Conservation (phyloP, 1,284 basidiomycete genomes). For the Cryptococcus hybrid region DNA sequence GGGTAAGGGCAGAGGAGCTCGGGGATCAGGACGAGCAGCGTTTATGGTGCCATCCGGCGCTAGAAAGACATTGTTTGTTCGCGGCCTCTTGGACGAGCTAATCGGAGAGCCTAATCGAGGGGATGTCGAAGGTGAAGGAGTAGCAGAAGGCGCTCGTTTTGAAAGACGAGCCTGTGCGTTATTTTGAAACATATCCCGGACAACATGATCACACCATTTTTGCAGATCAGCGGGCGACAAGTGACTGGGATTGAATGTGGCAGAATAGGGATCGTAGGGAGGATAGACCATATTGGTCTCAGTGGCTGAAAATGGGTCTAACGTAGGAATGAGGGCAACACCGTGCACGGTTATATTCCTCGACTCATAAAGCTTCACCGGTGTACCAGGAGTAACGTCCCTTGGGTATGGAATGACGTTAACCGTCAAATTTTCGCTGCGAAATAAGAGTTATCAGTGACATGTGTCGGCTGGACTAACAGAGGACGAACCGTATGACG, state of each 20-base stretch:
- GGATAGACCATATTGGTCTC: not conserved
- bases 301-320: not conserved
- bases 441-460: not conserved
- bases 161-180: slow-evolving; percentile 8
- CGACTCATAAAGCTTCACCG: slow-evolving; percentile 22
- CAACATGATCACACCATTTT: slow-evolving; percentile 24
- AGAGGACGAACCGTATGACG: slow-evolving; percentile 11
- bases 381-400: slow-evolving; percentile 3
- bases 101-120: not conserved
- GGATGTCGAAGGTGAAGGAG: not conserved
- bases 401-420: slow-evolving; percentile 12
- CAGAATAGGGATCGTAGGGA: slow-evolving; percentile 4
- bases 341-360: slow-evolving; percentile 30
- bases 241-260: slow-evolving; percentile 8
- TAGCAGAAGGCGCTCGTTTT: slow-evolving; percentile 3
- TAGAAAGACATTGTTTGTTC: not conserved
- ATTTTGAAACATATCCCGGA: slow-evolving; percentile 28
- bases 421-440: slow-evolving; percentile 14
- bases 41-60: slow-evolving; percentile 3
- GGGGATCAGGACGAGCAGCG: slow-evolving; percentile 16
- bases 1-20: slow-evolving; percentile 26
- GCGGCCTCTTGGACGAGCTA: not conserved
- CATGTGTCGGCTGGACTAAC: not conserved
- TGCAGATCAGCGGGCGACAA: slow-evolving; percentile 19
- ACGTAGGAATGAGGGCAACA: slow-evolving; percentile 19